Conservation (phyloP, 768 basidiomycete genomes). For the Suillus sp. region DNA sequence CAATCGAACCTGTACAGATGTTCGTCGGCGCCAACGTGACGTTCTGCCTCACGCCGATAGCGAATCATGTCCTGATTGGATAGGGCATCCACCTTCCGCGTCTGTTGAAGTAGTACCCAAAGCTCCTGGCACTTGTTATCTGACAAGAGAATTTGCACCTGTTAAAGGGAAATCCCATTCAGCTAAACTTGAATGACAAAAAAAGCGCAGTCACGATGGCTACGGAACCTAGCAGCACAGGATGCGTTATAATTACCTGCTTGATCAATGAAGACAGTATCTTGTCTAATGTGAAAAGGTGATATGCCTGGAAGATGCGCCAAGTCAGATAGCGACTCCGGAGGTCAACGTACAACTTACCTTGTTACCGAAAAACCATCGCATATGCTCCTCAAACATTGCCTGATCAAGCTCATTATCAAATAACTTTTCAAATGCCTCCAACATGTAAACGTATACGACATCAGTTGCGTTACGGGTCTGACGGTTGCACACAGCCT, state of each 20-base stretch:
- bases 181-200: conserved; percentile 6
- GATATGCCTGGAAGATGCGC: conserved; percentile 70
- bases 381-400: conserved; percentile 94
- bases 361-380: conserved; percentile 91
- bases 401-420: conserved; percentile 89
- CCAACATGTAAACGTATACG: conserved; percentile 87
- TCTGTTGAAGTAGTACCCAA: conserved; percentile 70
- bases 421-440: conserved; percentile 91
- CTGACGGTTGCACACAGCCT: conserved; percentile 49
- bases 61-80: conserved; percentile 69
- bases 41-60: conserved; percentile 81
- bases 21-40: conserved; percentile 72
- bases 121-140: conserved; percentile 89
- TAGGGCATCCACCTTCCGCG: conserved; percentile 53
- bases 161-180: conserved; percentile 14
- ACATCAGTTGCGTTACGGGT: conserved; percentile 56
- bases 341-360: conserved; percentile 39
- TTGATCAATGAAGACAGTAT: conserved; percentile 87
- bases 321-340: conserved; percentile 13
- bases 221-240: not conserved
- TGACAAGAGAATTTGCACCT: conserved; percentile 86
- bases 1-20: conserved; percentile 79
- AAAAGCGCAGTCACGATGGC: not conserved
- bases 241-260: conserved; percentile 57
- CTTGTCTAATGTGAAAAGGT: conserved; percentile 93